These are phyloP conservation scores for Chlorella vulgaris DNA, from an alignment of 139 green algal species.

Conservation along the genomic window DNA sequence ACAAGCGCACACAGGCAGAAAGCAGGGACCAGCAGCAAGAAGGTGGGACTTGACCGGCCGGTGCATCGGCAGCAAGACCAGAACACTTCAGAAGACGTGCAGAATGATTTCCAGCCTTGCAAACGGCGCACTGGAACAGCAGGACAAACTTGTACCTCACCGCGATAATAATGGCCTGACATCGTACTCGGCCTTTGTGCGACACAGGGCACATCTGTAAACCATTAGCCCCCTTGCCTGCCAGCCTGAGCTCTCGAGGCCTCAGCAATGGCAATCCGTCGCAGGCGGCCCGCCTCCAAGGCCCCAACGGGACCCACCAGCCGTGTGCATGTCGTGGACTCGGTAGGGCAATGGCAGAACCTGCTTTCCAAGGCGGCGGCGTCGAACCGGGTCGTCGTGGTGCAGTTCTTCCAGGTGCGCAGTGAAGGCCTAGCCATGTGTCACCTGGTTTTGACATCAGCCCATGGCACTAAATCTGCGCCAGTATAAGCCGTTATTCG, in stretches of 20 bases:
- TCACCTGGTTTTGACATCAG: too few relatives aligned
- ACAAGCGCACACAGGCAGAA: neutral
- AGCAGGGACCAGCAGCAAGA: neutral
- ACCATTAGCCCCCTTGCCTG: neutral
- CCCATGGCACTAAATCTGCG: too few relatives aligned
- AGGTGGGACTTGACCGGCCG: too few relatives aligned
- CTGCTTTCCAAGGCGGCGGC: constrained; percentile 18
- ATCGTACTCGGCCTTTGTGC: too few relatives aligned
- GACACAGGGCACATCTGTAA: neutral
- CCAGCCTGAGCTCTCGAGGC: neutral
- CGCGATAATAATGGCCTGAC: too few relatives aligned
- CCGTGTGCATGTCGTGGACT: constrained; percentile 7
- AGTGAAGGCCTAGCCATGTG: neutral
- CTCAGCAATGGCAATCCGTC: neutral
- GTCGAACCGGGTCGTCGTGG: neutral
- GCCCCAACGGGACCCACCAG: neutral
- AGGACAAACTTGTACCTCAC: too few relatives aligned
- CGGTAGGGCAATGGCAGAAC: constrained; percentile 6
- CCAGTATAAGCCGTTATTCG: too few relatives aligned
- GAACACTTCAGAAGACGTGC: too few relatives aligned
- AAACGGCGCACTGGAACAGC: too few relatives aligned
- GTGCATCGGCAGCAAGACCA: too few relatives aligned
- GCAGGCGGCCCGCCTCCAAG: constrained; percentile 4
- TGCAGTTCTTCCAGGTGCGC: constrained; percentile 17
- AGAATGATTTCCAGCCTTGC: too few relatives aligned